Percentiles rank a stretch among this genome's conserved stretches.
phyloP scores from a whole-genome alignment of 257 asterid genomes.

The Voacanga thouarsii region DNA sequence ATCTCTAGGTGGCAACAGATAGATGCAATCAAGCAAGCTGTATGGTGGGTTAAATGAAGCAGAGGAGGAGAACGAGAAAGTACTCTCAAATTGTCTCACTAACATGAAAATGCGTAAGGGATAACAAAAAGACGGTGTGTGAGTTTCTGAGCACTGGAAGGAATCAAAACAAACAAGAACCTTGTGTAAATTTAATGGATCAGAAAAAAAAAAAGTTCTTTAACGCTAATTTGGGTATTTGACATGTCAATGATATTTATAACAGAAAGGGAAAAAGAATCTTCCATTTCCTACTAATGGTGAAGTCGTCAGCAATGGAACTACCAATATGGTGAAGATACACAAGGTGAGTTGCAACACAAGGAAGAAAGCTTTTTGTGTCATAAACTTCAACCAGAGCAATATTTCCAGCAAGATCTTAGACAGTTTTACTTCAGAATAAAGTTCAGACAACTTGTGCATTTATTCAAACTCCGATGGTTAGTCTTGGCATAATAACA shows the following conservation, averaged over 20 bases:
- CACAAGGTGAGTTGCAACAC: not conserved
- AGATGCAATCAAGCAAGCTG: slow-evolving; percentile 4
- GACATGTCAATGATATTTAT: not conserved
- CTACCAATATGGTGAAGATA: not conserved
- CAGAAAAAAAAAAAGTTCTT: not conserved
- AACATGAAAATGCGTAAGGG: not conserved
- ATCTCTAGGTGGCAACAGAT: not conserved
- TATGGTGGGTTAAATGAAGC: not conserved
- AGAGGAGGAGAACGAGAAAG: not conserved
- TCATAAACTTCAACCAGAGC: too few relatives aligned
- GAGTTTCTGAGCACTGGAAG: not conserved
- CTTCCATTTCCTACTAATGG: not conserved
- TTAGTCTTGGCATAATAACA: not conserved
- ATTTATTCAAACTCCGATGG: not conserved
- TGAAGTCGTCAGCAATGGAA: not conserved
- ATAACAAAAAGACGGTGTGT: not conserved
- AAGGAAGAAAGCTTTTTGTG: not conserved
- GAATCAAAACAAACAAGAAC: not conserved
- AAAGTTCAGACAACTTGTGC: not conserved
- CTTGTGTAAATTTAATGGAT: not conserved
- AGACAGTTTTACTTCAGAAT: not conserved
- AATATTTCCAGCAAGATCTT: too few relatives aligned
- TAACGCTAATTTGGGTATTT: not conserved
- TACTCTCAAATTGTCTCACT: not conserved
- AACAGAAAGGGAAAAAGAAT: not conserved